Base-by-base conservation (phyloP, 2,329 filamentous ascomycete genomes). In the Lecanicillium sp. region DNA sequence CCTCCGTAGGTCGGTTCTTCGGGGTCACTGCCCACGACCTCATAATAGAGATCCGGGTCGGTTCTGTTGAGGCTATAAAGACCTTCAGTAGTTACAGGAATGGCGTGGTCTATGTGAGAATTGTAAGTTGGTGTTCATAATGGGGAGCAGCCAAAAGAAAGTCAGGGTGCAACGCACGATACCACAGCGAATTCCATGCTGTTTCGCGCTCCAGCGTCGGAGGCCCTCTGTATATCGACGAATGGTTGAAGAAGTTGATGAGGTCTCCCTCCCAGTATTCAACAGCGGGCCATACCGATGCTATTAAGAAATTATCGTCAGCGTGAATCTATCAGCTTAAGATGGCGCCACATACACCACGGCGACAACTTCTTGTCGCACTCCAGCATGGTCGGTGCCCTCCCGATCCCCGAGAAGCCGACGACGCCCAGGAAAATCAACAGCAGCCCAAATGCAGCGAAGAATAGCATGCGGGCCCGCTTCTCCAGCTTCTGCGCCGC, bases 201-300 rank as follows among this genome's bases (percentile, higher is more conserved):
- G 47, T 44, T 30, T 53, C 51, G 7, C 50, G 35, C 10, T 53
- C 51, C 5, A 44, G 42, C 3, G 41, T 40, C 2, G 51, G 51
- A 14, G 50, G 44, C 9, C 51, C 49, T 23, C 51, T 50, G n/a
- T 49, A 53, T 35, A 48, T 44, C 17, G 51, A 51, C 12, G 49
- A 29, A 15, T 53, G 45, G 44, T 51, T 52, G 14, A 52, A 48
- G 12, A 32, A 50, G 10, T 52, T 52, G 14, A 49, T 6, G 8
- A 49, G 12, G 26, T 49, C 46, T 19, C 46, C 46, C n/a, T 49
- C 46, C 9, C 38, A 37, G 30, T 43, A 26, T 17, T 49, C 32
- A 24, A 49, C 46, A 10, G 46, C 46, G 6, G 38, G 39, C 46
- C 46, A 49, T 30, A 49, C 12, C 19, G 46, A 43, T n/a, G 46